phyloP scores from a whole-genome alignment of 1,284 basidiomycete genomes.

The Pseudomicrostroma phylloplanum region DNA sequence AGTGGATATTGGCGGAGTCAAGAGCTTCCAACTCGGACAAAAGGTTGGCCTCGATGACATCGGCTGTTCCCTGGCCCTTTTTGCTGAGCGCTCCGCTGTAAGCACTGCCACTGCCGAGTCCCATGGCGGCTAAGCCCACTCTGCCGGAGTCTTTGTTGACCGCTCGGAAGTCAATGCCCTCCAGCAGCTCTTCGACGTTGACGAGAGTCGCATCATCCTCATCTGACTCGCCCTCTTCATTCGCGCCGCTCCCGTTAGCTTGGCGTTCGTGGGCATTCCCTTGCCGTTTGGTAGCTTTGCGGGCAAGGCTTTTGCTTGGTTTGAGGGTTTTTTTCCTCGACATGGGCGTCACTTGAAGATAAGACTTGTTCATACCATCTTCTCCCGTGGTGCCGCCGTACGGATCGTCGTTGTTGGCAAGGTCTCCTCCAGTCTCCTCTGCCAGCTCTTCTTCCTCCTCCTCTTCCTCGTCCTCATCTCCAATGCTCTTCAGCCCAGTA shows the following conservation, averaged over 20 bases:
- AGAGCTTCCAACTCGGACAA: constrained; percentile 46
- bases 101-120: neutral
- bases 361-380: neutral
- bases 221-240: constrained; percentile 17
- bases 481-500: constrained; percentile 31
- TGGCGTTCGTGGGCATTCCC: neutral
- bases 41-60: constrained; percentile 46
- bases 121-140: neutral
- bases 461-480: constrained; percentile 33
- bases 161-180: constrained; percentile 73
- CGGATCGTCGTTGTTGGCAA: constrained; percentile 5
- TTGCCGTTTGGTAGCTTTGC: constrained; percentile 5
- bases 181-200: constrained; percentile 86
- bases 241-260: constrained; percentile 3
- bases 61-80: constrained; percentile 39
- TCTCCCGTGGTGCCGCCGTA: constrained; percentile 5
- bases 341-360: neutral
- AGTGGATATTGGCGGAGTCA: constrained; percentile 77
- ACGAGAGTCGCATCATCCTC: constrained; percentile 43
- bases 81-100: neutral
- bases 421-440: constrained; percentile 1
- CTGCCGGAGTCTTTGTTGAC: neutral
- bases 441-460: constrained; percentile 19
- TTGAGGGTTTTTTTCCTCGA: neutral
- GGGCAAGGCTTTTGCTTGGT: constrained; percentile 1